Percentiles rank a stretch among this genome's conserved stretches.
Conservation (phyloP, 257 asterid species). For the Asclepias syriaca region DNA sequence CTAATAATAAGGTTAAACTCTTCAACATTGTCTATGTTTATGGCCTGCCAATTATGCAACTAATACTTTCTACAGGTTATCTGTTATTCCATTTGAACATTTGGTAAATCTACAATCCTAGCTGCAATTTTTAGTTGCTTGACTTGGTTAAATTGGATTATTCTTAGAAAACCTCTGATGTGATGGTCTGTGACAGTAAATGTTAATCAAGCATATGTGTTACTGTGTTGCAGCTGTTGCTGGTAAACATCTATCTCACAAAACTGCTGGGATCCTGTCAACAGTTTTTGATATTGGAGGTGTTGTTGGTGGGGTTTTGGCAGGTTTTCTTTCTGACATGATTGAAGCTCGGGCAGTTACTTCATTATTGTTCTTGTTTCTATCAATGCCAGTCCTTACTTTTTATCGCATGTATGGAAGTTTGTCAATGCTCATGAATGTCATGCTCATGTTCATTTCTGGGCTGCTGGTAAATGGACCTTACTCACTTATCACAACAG, state of each 20-base stretch:
- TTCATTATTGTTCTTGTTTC: conserved; percentile 47
- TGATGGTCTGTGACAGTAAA: background rate
- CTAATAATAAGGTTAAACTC: background rate
- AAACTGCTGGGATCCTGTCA: conserved; percentile 81
- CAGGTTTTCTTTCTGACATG: conserved; percentile 68
- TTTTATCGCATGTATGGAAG: conserved; percentile 70
- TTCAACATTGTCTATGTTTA: too few relatives aligned
- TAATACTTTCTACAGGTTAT: background rate
- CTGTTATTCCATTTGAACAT: background rate
- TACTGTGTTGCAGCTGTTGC: conserved; percentile 60
- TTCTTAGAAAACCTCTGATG: background rate
- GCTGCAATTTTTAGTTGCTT: background rate
- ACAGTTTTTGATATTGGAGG: conserved; percentile 89
- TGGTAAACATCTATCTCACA: conserved; percentile 68
- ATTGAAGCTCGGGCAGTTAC: conserved; percentile 86
- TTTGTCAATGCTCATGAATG: conserved; percentile 57
- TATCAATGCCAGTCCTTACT: conserved; percentile 72
- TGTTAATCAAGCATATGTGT: conserved; percentile 9
- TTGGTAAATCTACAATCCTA: background rate
- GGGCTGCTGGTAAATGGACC: conserved; percentile 91
- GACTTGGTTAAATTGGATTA: background rate
- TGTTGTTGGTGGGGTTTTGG: conserved; percentile 77
- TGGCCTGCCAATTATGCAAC: background rate
- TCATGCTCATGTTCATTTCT: conserved; percentile 52
- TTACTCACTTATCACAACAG: conserved; percentile 83